Conservation (phyloP, 768 basidiomycete genomes). For the Exsudoporus frostii region DNA sequence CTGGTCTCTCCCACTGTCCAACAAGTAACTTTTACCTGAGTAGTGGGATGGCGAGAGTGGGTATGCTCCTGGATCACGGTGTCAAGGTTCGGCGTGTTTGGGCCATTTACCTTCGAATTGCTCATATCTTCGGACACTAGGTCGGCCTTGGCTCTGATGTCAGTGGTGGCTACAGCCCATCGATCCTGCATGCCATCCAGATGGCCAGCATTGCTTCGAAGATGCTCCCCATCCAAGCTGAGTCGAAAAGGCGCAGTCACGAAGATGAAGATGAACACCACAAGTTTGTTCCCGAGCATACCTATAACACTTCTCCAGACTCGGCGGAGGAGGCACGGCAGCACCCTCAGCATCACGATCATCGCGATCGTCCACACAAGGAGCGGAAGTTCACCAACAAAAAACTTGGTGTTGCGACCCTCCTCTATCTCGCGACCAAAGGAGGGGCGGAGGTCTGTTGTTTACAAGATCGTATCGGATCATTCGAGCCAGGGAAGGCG, state of each 20-base stretch:
- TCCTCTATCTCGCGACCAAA: slow-evolving; percentile 87
- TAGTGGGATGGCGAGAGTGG: slow-evolving; percentile 81
- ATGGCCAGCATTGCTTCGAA: slow-evolving; percentile 82
- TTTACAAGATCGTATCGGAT: slow-evolving; percentile 66
- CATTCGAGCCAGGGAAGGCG: slow-evolving; percentile 75
- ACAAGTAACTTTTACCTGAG: slow-evolving; percentile 90
- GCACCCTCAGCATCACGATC: neutral
- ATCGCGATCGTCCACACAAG: neutral
- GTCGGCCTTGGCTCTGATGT: slow-evolving; percentile 95
- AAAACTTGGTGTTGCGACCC: slow-evolving; percentile 69
- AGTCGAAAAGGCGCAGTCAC: slow-evolving; percentile 8
- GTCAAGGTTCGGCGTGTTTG: slow-evolving; percentile 61
- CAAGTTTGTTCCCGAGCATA: neutral
- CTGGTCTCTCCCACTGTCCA: slow-evolving; percentile 91
- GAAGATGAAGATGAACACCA: neutral
- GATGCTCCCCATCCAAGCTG: slow-evolving; percentile 52
- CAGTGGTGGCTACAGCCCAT: slow-evolving; percentile 82
- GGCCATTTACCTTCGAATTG: neutral
- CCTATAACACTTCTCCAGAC: neutral
- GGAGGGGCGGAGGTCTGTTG: slow-evolving; percentile 87
- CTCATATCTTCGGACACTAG: slow-evolving; percentile 36
- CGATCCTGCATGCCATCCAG: slow-evolving; percentile 73
- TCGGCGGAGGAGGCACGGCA: neutral
- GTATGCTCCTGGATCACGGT: slow-evolving; percentile 73
- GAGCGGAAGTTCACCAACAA: slow-evolving; percentile 43